Base-by-base conservation (phyloP, 306 rosid species). In the Castanopsis chinensis region DNA sequence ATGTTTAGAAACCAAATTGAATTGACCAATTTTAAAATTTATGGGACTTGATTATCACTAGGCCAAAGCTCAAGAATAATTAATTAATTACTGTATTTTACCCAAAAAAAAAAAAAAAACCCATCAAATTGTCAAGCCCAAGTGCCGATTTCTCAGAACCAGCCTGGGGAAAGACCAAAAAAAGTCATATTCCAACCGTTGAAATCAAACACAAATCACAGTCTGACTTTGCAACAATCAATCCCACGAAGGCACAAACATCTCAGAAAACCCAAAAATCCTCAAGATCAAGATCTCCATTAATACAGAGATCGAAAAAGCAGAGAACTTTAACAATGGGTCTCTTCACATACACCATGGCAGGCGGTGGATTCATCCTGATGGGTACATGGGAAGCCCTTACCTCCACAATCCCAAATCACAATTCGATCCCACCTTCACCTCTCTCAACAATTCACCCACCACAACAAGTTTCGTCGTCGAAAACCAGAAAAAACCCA, bases 281-380 rank as follows among this genome's bases (percentile, higher is more conserved):
- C 8, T 53, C 30, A 5, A 53, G 64, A 76, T 65, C 72, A 54
- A 65, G 65, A 41, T 76, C 75, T 56, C 28, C 37, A 5, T 25
- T 6, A 14, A 8, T 7, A 37, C 19, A 41, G 17, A 59, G 17
- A 18, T 19, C 3, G 43, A 35, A 49, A 53, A 64, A 54, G 28
- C 21, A 53, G 33, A 33, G 41, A 65, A 21, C 12, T 17, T 33
- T 23, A 73, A 8, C 35, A 27, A 93, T 94, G 97, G 93, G 86
- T 14, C 82, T 92, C 74, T 64, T 92, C 72, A 2, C 88, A 51
- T 85, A 82, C 41, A 76, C 91, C 19, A 71, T 81, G 15, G 91
- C 92, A 13, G 97, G 97, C 80, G 30, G 57, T 12, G 91, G 91
- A 1, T 89, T 94, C 79, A 76, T 91, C 9, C 82, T 92, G 35